A percentile compares a stretch with the other conserved stretches of the same genome.
Conservation (phyloP, 352 stramenopile genomes). For the Phytophthora lateralis region DNA sequence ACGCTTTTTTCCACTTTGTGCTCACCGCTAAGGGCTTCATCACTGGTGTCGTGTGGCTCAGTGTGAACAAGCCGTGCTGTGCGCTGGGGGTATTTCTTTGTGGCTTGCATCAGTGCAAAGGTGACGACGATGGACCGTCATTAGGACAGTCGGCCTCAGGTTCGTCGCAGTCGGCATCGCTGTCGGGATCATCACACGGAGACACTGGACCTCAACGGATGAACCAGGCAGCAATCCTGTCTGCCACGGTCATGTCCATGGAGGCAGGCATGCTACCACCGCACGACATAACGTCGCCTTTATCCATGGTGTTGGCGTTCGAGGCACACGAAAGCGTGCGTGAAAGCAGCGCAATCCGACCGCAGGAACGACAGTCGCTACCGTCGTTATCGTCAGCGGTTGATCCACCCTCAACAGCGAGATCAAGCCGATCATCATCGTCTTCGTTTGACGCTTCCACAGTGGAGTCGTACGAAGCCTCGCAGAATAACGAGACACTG, state of each 20-base stretch:
- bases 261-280: conserved; percentile 19
- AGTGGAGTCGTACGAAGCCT: conserved; percentile 44
- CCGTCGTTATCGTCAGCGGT: conserved; percentile 20
- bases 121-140: conserved; percentile 25
- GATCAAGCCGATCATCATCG: conserved; percentile 35
- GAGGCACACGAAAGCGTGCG: conserved; percentile 30
- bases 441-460: conserved; percentile 38
- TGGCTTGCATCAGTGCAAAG: conserved; percentile 33
- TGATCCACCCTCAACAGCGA: conserved; percentile 11
- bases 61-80: conserved; percentile 69
- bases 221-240: conserved; percentile 11
- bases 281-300: conserved; percentile 17
- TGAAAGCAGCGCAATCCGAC: conserved; percentile 16
- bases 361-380: conserved; percentile 25
- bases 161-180: conserved; percentile 36
- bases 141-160: conserved; percentile 21
- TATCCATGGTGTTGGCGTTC: conserved; percentile 15
- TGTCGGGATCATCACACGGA: conserved; percentile 29
- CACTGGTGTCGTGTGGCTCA: conserved; percentile 65
- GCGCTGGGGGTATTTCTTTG: conserved; percentile 38
- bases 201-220: conserved; percentile 6
- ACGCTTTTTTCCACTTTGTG: conserved; percentile 63
- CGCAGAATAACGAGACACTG: conserved; percentile 75
- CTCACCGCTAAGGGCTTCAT: conserved; percentile 72
- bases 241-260: conserved; percentile 32